Base-by-base conservation (phyloP, 2,329 filamentous ascomycete species). In the Arthrobotrys musiformis region DNA sequence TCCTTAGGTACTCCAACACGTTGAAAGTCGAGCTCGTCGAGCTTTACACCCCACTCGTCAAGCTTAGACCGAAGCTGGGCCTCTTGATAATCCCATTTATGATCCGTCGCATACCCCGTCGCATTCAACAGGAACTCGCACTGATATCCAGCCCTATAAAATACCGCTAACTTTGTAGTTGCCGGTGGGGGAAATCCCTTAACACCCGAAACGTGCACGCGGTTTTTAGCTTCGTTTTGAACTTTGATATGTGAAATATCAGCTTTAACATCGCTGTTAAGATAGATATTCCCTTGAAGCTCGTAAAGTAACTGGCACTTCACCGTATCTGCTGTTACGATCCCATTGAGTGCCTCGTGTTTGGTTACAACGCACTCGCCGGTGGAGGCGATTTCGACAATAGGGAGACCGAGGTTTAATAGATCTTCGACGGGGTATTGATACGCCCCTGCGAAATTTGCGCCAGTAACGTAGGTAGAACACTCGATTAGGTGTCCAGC, bases 401-500 rank as follows among this genome's bases (percentile, higher is more conserved):
- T 86, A 0, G 85, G 86, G 50, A 86, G 86, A 0, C 83, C 83
- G 0, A 86, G 83, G 52, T 85, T 85, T 52, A 86, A 81, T 24
- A 86, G 81, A 0, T 81, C 80, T 6, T 86, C 84, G 0, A 85
- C 70, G 1, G 83, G 77, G 68, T 85, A 84, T 1, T 85, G 84
- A 35, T 86, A 83, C 64, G 86, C 88, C 0, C 87, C 88, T 0
- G 86, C 84, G 74, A 88, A 89, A 78, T 89, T 89, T 0, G 83
- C 85, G 0, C 87, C 88, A 0, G 86, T 87, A 1, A 86, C 86
- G 66, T 89, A 89, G 0, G 85, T 83, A 0, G 84, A 85, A 79
- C 87, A 88, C 79, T 89, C 87, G 44, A 88, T 87, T 4, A 88
- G 80, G 80, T 88, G 86, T 0, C 86, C 87, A 0, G 86, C 86